Evolutionary conservation across 1,139 yeast species (phyloP).

Genomic region (Suhomyces anneliseae): DNA sequence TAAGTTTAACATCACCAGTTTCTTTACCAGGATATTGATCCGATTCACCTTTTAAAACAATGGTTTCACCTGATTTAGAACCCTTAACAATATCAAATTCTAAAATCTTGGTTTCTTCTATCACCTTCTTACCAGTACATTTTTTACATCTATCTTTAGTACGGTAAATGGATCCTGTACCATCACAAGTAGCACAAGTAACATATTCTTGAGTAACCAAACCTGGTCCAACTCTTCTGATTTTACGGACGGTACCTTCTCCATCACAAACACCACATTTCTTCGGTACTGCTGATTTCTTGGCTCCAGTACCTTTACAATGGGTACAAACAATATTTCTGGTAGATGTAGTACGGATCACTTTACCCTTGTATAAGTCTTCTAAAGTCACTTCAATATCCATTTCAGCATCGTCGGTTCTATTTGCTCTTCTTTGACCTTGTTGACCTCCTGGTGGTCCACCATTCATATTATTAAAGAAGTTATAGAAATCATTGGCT

Average conservation of each 20-base stretch:
- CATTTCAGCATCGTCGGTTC: slow-evolving; percentile 68
- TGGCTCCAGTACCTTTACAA: slow-evolving; percentile 78
- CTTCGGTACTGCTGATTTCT: slow-evolving; percentile 55
- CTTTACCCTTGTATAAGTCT: slow-evolving; percentile 81
- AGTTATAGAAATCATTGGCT: slow-evolving; percentile 72
- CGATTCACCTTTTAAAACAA: slow-evolving; percentile 67
- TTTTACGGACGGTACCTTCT: slow-evolving; percentile 59
- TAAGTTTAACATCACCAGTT: slow-evolving; percentile 78
- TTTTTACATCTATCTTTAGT: slow-evolving; percentile 74
- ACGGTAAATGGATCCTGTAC: slow-evolving; percentile 63
- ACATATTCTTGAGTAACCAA: slow-evolving; percentile 64
- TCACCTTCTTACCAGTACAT: slow-evolving; percentile 66
- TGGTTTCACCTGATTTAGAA: slow-evolving; percentile 57
- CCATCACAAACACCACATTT: slow-evolving; percentile 75
- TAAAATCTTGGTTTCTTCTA: slow-evolving; percentile 68
- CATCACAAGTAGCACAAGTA: slow-evolving; percentile 70
- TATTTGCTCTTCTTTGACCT: slow-evolving; percentile 14
- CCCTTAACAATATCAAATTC: slow-evolving; percentile 83
- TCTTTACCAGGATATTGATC: slow-evolving; percentile 74
- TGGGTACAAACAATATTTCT: slow-evolving; percentile 69
- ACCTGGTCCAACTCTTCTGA: slow-evolving; percentile 75
- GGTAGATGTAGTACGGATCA: slow-evolving; percentile 70
- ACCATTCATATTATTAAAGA: slow-evolving; percentile 54
- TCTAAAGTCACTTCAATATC: slow-evolving; percentile 66
- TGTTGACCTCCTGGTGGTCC: slow-evolving; percentile 16